Base-by-base conservation (phyloP, 2,329 filamentous ascomycete genomes). In the Fusarium annulatum region DNA sequence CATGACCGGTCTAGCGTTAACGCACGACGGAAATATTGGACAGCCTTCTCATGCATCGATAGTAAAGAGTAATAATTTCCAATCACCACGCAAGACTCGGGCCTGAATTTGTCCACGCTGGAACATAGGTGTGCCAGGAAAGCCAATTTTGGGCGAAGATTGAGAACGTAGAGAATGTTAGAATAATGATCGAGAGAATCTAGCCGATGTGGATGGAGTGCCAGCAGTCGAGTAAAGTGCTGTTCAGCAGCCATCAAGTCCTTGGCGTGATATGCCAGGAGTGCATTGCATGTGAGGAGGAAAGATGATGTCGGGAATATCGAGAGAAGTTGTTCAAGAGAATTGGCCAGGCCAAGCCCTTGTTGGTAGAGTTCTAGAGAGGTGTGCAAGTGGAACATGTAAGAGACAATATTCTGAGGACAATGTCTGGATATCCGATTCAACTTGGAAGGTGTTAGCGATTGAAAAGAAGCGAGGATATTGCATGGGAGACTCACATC, bases 1-100 rank as follows among this genome's bases (percentile, higher is more conserved):
- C 96, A 99, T 33, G 91, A 92, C 15, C 96, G 91, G 80, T 99
- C 96, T 0, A 99, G 87, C 0, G 94, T 97, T 26, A 99, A 84
- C 0, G 96, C 96, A 28, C 96, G 92, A 7, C 96, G 93, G 85
- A 99, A 99, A 83, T 98, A 98, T 84, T 98, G 95, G 60, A 99
- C 95, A 1, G 96, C 96, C 80, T 99, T 99, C 81, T 99, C 96
- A 81, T 99, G 96, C 81, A 97, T 92, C 0, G 95, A 97, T 69
- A 97, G 91, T 2, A 98, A 85, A 0, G 94, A 97, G 84, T 98
- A 99, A 84, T 98, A 98, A 81, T 99, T 99, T 9, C 96, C 96
- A 30, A 98, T 92, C 1, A 98, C 96, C 61, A 97, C 97, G 79
- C 96, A 98, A 1, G 96, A 97, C 82, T 99, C 96, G 0, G 96